phyloP scores from a whole-genome alignment of 176 grass and related monocot species.

The Neostapfia colusana region DNA sequence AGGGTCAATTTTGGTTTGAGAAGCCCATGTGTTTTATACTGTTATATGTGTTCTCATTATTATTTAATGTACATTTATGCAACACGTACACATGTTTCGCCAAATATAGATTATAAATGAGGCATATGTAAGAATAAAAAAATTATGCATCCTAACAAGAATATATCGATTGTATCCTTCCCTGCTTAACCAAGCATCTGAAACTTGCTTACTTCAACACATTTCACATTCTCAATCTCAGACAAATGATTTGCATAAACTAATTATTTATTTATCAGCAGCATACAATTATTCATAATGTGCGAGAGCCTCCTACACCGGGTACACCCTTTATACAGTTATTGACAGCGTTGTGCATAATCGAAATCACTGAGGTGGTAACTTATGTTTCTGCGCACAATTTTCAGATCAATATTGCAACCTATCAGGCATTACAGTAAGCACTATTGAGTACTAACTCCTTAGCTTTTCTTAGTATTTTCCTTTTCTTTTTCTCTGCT shows the following conservation, averaged over 20 bases:
- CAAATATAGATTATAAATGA: slow-evolving; percentile 21
- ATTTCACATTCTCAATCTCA: background rate
- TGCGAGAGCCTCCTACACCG: no score
- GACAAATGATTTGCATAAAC: background rate
- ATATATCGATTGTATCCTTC: background rate
- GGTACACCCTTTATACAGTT: background rate
- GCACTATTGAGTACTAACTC: background rate
- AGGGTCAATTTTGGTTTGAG: background rate
- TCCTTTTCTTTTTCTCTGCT: background rate
- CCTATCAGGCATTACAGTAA: slow-evolving; percentile 5
- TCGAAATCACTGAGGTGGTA: background rate
- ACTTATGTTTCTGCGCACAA: background rate
- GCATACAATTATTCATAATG: slow-evolving; percentile 3
- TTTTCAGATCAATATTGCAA: background rate
- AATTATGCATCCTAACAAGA: background rate
- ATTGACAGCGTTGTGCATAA: background rate
- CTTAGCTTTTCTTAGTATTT: background rate
- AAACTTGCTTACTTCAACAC: background rate
- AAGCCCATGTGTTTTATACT: slow-evolving; percentile 15
- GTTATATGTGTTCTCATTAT: slow-evolving; percentile 13
- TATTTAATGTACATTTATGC: background rate
- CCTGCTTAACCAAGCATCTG: slow-evolving; percentile 18
- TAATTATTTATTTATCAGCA: slow-evolving; percentile 15
- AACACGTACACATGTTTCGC: background rate
- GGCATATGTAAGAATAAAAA: slow-evolving; percentile 11